These are phyloP conservation scores for Metahyphopichia silvanorum DNA, from an alignment of 805 yeast genomes.

Conservation along the genomic window DNA sequence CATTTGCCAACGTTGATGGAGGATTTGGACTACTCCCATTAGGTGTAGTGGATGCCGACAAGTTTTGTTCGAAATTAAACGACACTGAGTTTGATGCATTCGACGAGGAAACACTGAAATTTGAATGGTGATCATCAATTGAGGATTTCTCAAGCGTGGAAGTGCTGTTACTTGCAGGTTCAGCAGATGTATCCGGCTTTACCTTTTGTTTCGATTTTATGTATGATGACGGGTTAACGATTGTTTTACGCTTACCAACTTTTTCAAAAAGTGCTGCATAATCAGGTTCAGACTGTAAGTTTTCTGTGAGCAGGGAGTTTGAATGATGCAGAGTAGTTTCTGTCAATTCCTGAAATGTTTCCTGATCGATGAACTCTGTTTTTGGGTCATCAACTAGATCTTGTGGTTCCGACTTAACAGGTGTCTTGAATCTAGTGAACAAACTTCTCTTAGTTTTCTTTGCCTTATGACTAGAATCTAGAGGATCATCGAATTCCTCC, in stretches of 20 bases:
- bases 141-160: constrained; percentile 15
- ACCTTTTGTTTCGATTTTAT: constrained; percentile 22
- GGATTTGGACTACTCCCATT: constrained; percentile 3
- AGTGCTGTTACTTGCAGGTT: constrained; percentile 4
- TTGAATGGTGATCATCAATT: constrained; percentile 5
- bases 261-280: constrained; percentile 43
- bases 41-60: neutral
- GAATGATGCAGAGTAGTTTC: constrained; percentile 13
- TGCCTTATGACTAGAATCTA: constrained; percentile 16
- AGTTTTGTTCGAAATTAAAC: neutral
- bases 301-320: constrained; percentile 3
- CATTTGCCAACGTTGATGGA: constrained; percentile 22
- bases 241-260: constrained; percentile 38
- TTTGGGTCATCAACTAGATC: too few species aligned
- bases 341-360: constrained; percentile 5
- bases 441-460: constrained; percentile 32
- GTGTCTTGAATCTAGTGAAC: constrained; percentile 37
- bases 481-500: constrained; percentile 14
- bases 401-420: constrained; percentile 3
- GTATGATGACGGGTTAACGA: constrained; percentile 17
- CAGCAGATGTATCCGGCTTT: constrained; percentile 14
- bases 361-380: constrained; percentile 6
- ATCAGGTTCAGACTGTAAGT: constrained; percentile 27
- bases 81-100: constrained; percentile 9
- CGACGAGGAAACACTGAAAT: constrained; percentile 10